Percentiles rank a stretch among this genome's conserved stretches.
These are phyloP conservation scores for Exophiala xenobiotica DNA, from an alignment of 2,329 filamentous ascomycete genomes.

Conservation along the genomic window DNA sequence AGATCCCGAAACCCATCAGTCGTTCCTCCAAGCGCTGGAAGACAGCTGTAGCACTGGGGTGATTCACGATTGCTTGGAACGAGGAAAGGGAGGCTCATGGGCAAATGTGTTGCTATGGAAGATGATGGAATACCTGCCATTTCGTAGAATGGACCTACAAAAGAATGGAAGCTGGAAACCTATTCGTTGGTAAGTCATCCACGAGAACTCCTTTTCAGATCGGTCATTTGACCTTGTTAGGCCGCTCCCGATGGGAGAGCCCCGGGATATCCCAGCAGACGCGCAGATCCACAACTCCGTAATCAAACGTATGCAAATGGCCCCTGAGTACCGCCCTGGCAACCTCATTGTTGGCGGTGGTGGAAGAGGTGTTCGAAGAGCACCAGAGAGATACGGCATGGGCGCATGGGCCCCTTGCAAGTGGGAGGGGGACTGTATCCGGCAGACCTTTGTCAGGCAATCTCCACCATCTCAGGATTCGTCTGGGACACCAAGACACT, in stretches of 20 bases:
- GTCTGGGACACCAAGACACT: not conserved
- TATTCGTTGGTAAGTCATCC: conserved; percentile 61
- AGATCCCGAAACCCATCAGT: conserved; percentile 6
- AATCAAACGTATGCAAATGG: conserved; percentile 66
- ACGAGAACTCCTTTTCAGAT: not conserved
- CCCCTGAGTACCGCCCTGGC: conserved; percentile 68
- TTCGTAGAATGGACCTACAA: conserved; percentile 75
- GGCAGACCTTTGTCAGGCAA: conserved; percentile 48
- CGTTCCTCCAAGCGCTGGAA: conserved; percentile 61
- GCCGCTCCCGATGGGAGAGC: conserved; percentile 73
- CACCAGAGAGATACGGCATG: conserved; percentile 62
- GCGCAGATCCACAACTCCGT: conserved; percentile 73
- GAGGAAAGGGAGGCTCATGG: conserved; percentile 57
- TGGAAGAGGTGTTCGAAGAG: conserved; percentile 64
- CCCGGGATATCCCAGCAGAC: conserved; percentile 70
- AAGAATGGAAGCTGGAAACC: conserved; percentile 60
- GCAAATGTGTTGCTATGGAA: conserved; percentile 67
- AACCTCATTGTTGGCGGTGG: conserved; percentile 80
- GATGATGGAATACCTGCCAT: conserved; percentile 78
- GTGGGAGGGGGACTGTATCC: conserved; percentile 66
- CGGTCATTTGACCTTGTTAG: conserved; percentile 3
- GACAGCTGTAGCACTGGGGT: conserved; percentile 45
- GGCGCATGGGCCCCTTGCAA: conserved; percentile 69
- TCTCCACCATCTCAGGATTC: not conserved
- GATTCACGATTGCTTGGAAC: conserved; percentile 71